Evolutionary conservation across 2,329 filamentous ascomycete species (phyloP), one percentile per base, ranked within the genome.

Genomic region (Aspergillus novofumigatus): DNA sequence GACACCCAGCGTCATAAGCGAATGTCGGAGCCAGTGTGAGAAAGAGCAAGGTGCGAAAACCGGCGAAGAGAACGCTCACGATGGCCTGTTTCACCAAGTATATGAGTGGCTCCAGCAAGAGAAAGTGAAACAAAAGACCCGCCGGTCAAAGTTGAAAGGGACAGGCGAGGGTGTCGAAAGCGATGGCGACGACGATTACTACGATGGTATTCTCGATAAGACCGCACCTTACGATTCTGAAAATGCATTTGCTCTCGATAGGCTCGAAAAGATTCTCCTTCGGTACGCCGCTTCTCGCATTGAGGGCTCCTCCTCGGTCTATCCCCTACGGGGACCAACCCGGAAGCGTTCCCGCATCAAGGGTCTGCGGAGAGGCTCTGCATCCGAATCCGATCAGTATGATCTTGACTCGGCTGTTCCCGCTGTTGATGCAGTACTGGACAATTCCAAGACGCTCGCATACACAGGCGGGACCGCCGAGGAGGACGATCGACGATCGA

Each of bases 361-460:
- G 56, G 70, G 71, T 4, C 59, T 77, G 26, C 70, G 75, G 41
- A 74, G 72, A 59, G 78, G 66, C 74, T 81, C 71, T 67, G 91
- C 89, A 3, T 94, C 91, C 0, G 93, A 97, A 65, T 95, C 92
- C 0, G 93, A 97, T 57, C 90, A 88, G 64, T 78, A 85, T 17
- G 92, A 96, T 61, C 85, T 85, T n/a, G 91, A 96, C 60, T 81
- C 86, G 20, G 75, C 90, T n/a, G 91, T 96, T 1, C 93, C 93
- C 0, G 86, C 84, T 62, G 95, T 92, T 64, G 91, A 97, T 72
- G 91, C 86, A 7, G 80, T 87, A 49, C 81, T 97, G 21, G 93
- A 97, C 75, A 97, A 97, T 69, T 89, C 90, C 4, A 94, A 93
- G 75, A 95, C 92, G 0, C 79, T 96, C 66, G 85, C 87, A 52